Percentiles rank a stretch among this genome's conserved stretches.
These are phyloP conservation scores for Herpotrichia juniperi DNA, from an alignment of 2,329 filamentous ascomycete genomes.

Conservation along the genomic window DNA sequence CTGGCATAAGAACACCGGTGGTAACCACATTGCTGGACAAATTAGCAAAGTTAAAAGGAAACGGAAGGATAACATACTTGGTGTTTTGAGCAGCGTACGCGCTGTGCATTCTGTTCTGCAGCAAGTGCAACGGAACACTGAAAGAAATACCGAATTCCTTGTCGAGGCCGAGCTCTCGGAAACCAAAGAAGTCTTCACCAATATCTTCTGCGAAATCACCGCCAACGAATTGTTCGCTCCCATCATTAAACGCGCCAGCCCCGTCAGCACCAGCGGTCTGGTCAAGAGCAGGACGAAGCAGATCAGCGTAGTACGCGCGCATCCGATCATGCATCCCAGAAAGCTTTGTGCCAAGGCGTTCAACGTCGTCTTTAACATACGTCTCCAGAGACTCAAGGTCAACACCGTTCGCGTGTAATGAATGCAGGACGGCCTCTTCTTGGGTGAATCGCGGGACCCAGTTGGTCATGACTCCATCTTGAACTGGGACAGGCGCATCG, in stretches of 20 bases:
- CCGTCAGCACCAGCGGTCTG: conserved; percentile 79
- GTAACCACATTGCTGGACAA: conserved; percentile 61
- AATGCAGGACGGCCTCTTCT: conserved; percentile 88
- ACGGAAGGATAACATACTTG: conserved; percentile 50
- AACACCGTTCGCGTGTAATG: conserved; percentile 81
- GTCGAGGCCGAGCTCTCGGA: conserved; percentile 92
- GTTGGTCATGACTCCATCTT: conserved; percentile 41
- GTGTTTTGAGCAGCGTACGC: conserved; percentile 80
- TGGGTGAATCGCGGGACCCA: conserved; percentile 75
- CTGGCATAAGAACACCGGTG: conserved; percentile 67
- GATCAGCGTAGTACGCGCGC: conserved; percentile 89
- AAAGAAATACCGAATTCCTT: conserved; percentile 88
- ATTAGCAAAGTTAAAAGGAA: conserved; percentile 24
- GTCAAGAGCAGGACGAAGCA: conserved; percentile 85
- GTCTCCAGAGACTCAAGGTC: conserved; percentile 81
- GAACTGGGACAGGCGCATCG: conserved; percentile 37
- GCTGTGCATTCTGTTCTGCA: conserved; percentile 88
- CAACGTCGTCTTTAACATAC: conserved; percentile 93
- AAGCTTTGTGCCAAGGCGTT: conserved; percentile 80
- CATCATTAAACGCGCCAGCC: conserved; percentile 90
- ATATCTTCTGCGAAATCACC: conserved; percentile 98
- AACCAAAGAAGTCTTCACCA: conserved; percentile 98
- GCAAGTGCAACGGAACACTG: conserved; percentile 89
- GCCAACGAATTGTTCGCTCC: conserved; percentile 94
- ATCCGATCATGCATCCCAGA: conserved; percentile 89